These are phyloP conservation scores for Mucor lusitanicus DNA, from an alignment of 371 early-diverging fungal genomes.

Conservation along the genomic window DNA sequence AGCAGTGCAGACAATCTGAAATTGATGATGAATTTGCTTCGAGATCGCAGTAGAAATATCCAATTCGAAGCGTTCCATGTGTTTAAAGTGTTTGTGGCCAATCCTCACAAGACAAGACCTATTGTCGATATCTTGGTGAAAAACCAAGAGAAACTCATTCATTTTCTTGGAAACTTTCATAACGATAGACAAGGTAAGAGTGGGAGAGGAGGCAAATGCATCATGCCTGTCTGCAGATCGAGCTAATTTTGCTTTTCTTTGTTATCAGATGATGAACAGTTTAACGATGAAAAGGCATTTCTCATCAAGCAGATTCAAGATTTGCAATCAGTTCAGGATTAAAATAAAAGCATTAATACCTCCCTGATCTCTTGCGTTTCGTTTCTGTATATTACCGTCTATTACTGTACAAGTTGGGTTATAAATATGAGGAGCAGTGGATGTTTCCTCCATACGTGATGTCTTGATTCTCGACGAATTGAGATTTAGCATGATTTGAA, in stretches of 20 bases:
- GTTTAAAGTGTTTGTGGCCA: constrained; percentile 98
- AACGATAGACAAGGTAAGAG: constrained; percentile 87
- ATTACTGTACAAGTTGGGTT: neutral
- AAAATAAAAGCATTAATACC: constrained; percentile 14
- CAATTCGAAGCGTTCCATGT: constrained; percentile 99
- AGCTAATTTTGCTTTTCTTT: neutral
- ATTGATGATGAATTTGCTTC: constrained; percentile 95
- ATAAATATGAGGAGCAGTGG: neutral
- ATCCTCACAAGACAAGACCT: constrained; percentile 93
- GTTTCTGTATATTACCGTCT: neutral
- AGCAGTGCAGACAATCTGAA: constrained; percentile 91
- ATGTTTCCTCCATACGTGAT: neutral
- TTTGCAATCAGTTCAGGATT: constrained; percentile 47
- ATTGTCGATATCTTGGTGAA: constrained; percentile 90
- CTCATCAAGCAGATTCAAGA: constrained; percentile 88
- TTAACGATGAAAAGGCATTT: constrained; percentile 97
- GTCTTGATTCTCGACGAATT: neutral
- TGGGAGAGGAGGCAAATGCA: neutral
- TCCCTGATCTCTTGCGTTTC: neutral
- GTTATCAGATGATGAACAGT: constrained; percentile 91
- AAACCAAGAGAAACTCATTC: constrained; percentile 89
- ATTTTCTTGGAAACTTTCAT: constrained; percentile 89
- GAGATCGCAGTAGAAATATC: constrained; percentile 94
- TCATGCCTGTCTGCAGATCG: neutral
- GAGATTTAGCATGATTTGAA: neutral